Conservation (phyloP, 2,329 filamentous ascomycete genomes). For the Rasamsonia emersonii region DNA sequence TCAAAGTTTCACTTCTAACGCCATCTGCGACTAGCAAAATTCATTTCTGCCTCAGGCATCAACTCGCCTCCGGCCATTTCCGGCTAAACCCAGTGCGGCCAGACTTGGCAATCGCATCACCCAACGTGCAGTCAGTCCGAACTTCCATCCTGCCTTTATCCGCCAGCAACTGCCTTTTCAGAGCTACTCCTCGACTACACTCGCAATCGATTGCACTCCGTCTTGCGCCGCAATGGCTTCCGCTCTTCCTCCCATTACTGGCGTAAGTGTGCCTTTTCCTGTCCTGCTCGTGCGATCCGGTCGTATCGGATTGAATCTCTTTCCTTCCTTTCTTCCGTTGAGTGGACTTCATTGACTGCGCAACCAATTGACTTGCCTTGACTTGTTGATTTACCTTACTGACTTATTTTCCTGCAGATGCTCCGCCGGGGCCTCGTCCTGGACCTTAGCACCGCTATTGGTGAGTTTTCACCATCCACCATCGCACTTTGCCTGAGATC, state of each 20-base stretch:
- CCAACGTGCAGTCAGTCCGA: constrained; percentile 12
- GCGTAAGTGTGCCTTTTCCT: constrained; percentile 29
- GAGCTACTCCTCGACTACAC: neutral
- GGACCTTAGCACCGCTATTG: constrained; percentile 57
- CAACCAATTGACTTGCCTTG: neutral
- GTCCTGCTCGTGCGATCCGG: constrained; percentile 10
- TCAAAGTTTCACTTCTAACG: neutral
- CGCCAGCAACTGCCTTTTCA: too few species aligned
- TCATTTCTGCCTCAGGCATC: constrained; percentile 1
- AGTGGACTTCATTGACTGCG: too few species aligned
- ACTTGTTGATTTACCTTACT: neutral
- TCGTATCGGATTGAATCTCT: constrained; percentile 11
- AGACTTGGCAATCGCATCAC: constrained; percentile 8
- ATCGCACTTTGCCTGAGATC: too few species aligned
- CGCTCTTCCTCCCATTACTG: constrained; percentile 38
- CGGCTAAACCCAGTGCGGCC: constrained; percentile 5
- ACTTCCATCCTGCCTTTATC: constrained; percentile 3
- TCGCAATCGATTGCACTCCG: constrained; percentile 2
- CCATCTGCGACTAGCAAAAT: neutral
- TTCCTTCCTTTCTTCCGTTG: too few species aligned
- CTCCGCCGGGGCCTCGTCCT: constrained; percentile 58
- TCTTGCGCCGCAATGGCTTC: constrained; percentile 29
- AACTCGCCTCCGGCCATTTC: neutral
- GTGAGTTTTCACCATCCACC: too few species aligned
- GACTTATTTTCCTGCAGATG: constrained; percentile 40